Evolutionary conservation across 2,329 filamentous ascomycete genomes (phyloP), one percentile per base, ranked within the genome.

Genomic region (Penicillium sp.): DNA sequence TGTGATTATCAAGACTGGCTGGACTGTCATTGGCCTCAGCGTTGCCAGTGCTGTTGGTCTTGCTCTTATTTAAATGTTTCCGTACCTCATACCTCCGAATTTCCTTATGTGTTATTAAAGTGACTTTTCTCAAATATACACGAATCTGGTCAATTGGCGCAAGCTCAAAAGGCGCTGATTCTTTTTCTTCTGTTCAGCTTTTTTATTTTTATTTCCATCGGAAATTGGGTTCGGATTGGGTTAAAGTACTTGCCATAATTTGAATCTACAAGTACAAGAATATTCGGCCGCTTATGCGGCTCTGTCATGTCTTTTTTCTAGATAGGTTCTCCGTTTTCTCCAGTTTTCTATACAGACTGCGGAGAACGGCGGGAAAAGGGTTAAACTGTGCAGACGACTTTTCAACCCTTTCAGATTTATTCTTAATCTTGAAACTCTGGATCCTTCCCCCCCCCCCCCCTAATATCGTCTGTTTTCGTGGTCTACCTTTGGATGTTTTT

Each of bases 1-100:
- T 75, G 78, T 82, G 69, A 87, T 90, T 59, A 84, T 85, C 66
- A 79, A 78, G 75, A 86, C 84, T 1, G 88, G 87, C 17, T 90
- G 86, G 85, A 71, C 79, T 41, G 84, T 84, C 33, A 75, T 89
- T 54, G 87, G 81, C 4, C 63, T 86, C 67, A 85, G 80, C 59
- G 75, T 80, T 47, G 73, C 79, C 48, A 79, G 77, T 68, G 78
- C 83, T 51, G 62, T 80, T 60, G 73, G 68, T 54, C 71, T 84
- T 73, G 80, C 80, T 62, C 73, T 82, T 56, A 56, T 77, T 57
- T 78, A 69, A 68, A 48, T 57, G 55, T 67, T 59, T 62, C 56
- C 43, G 41, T 57, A 63, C 65, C 65, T 62, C 67, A 68, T 72
- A 73, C 65, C 67, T 70, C 64, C 62, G 59, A 65, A 62, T 67